A percentile compares a stretch with the other conserved stretches of the same genome.
Conservation (phyloP, 2,329 filamentous ascomycete genomes). For the Emydomyces testavorans region DNA sequence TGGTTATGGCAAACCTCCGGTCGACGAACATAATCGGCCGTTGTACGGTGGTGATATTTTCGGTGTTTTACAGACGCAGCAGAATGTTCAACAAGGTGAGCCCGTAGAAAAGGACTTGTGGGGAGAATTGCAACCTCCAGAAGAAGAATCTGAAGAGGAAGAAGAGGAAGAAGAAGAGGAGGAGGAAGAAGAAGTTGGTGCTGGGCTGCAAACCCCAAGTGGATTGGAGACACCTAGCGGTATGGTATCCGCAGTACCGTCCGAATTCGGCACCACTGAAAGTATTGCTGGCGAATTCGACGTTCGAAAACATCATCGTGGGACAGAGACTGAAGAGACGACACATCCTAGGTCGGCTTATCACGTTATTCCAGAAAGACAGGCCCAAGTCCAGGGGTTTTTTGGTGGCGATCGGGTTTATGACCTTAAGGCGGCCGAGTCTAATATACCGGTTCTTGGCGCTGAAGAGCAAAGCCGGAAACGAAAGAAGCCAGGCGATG, state of each 20-base stretch:
- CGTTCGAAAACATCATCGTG: constrained; percentile 72
- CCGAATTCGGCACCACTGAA: constrained; percentile 64
- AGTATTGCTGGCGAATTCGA: constrained; percentile 80
- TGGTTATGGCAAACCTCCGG: constrained; percentile 89
- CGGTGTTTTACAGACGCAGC: constrained; percentile 56
- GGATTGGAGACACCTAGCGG: constrained; percentile 73
- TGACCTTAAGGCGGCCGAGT: constrained; percentile 57
- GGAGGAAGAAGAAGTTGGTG: constrained; percentile 50
- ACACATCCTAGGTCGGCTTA: constrained; percentile 66
- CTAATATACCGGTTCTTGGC: constrained; percentile 61
- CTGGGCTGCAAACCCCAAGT: constrained; percentile 60
- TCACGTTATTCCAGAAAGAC: constrained; percentile 78
- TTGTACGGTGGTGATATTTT: constrained; percentile 93
- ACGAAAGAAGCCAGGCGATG: constrained; percentile 90
- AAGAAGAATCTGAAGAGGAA: constrained; percentile 58
- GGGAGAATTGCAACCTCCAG: constrained; percentile 77
- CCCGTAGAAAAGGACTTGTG: constrained; percentile 78
- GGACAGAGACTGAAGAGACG: constrained; percentile 78
- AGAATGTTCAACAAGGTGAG: constrained; percentile 56
- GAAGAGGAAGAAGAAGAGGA: constrained; percentile 59
- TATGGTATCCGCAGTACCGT: constrained; percentile 65
- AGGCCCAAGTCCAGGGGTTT: constrained; percentile 78
- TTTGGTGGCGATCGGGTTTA: constrained; percentile 93
- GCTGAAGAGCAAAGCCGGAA: constrained; percentile 66
- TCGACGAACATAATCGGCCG: constrained; percentile 84